These are phyloP conservation scores for Clavariopsis aquatica DNA, from an alignment of 495 filamentous ascomycete genomes.

Conservation along the genomic window DNA sequence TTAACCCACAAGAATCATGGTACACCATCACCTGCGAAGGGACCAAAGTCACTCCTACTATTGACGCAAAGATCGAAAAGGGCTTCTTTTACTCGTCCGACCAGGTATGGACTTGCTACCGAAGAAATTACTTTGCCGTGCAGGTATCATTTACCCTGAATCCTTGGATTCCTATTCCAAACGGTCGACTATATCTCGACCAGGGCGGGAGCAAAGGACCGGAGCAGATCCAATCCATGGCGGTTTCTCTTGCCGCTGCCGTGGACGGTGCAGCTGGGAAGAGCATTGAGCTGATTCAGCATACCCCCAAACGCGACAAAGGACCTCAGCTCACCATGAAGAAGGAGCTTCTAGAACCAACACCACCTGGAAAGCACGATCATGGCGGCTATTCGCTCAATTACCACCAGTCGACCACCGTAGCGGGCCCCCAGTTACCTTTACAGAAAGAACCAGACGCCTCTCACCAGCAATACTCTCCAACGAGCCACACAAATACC, in stretches of 20 bases:
- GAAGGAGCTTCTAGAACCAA: slow-evolving; percentile 68
- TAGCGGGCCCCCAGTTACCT: slow-evolving; percentile 28
- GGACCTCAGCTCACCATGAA: slow-evolving; percentile 79
- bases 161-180: slow-evolving; percentile 47
- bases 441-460: slow-evolving; percentile 29
- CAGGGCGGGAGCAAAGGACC: slow-evolving; percentile 40
- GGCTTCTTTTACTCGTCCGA: slow-evolving; percentile 86
- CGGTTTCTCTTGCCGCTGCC: slow-evolving; percentile 85
- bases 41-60: slow-evolving; percentile 65
- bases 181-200: slow-evolving; percentile 33
- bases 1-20: slow-evolving; percentile 57
- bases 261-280: slow-evolving; percentile 78
- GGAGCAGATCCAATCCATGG: slow-evolving; percentile 64
- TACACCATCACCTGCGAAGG: slow-evolving; percentile 59
- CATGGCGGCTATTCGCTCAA: slow-evolving; percentile 28
- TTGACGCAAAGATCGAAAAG: slow-evolving; percentile 85
- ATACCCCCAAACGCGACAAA: slow-evolving; percentile 94
- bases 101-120: slow-evolving; percentile 92
- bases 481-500: slow-evolving; percentile 28
- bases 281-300: slow-evolving; percentile 83
- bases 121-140: slow-evolving; percentile 92
- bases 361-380: slow-evolving; percentile 52
- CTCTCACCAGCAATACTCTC: slow-evolving; percentile 17
- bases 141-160: slow-evolving; percentile 76
- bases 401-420: slow-evolving; percentile 16